Evolutionary conservation across 352 stramenopile genomes (phyloP), one percentile per base, ranked within the genome.

Genomic region (Globisporangium mamillatum): DNA sequence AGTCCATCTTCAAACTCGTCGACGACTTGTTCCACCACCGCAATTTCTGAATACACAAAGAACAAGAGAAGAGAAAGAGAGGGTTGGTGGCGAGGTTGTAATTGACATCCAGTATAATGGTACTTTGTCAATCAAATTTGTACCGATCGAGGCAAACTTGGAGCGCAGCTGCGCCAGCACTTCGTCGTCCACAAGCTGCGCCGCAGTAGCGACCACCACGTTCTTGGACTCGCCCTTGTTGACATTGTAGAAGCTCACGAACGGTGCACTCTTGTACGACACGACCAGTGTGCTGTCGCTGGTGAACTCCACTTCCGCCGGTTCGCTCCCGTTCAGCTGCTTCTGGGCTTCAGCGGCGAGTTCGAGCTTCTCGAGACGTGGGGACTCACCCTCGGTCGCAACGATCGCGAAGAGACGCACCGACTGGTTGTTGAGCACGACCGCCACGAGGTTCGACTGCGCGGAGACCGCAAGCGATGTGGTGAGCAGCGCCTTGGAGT

Each of bases 1-100:
- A 92, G 64, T 14, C 82, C 84, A 41, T 80, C 82, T 44, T 94
- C 82, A 8, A 90, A 77, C 44, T 83, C 76, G 32, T 94, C 82
- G 20, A 80, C 65, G 14, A 76, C 67, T 9, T 88, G 75, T 14
- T 82, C 79, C 9, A 76, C 78, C 34, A 77, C 76, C 5, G 72
- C 60, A 66, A 92, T 67, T 54, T 84, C 84, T 90, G 48, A 52
- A 68, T 12, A 70, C 50, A n/a, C 57, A 38, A 22, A 68, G 38
- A 72, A 55, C n/a, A 62, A 52, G 7, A 46, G 36, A 46, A 25
- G 27, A 29, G 27, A 29, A 29, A 29, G 27, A 29, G 27, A 29
- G 27, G 27, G 27, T 25, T 29, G 41, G 56, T n/a, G 6, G 44
- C 1, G 2, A 25, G 7, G 4, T 46, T 14, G 4, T 3, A 6